A percentile compares a stretch with the other conserved stretches of the same genome.
phyloP scores from a whole-genome alignment of 2,329 filamentous ascomycete genomes.

The Fusarium chuoi region DNA sequence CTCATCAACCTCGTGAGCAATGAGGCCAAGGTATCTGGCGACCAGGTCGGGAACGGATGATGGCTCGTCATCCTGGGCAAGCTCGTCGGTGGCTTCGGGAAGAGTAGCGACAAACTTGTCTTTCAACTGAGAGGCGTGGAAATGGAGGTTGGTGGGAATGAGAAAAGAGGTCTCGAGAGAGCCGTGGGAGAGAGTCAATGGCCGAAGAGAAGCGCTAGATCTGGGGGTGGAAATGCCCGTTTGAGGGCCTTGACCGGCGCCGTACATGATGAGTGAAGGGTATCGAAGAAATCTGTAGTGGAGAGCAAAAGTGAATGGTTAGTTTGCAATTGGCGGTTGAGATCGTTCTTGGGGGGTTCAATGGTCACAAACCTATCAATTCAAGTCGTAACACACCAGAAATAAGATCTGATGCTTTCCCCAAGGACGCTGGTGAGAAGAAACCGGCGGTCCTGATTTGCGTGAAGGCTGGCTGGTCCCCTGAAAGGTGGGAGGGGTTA shows the following conservation, averaged over 20 bases:
- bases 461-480: conserved; percentile 45
- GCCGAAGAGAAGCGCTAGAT: conserved; percentile 90
- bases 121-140: conserved; percentile 93
- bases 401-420: conserved; percentile 40
- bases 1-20: conserved; percentile 89
- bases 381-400: conserved; percentile 43
- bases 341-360: not conserved
- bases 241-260: conserved; percentile 82
- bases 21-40: conserved; percentile 90
- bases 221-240: conserved; percentile 97
- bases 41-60: conserved; percentile 94
- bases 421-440: conserved; percentile 43
- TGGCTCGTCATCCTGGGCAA: conserved; percentile 98
- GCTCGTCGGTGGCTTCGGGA: conserved; percentile 92
- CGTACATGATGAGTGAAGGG: conserved; percentile 77
- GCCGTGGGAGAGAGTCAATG: conserved; percentile 90
- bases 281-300: conserved; percentile 53
- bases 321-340: conserved; percentile 15
- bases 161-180: conserved; percentile 96
- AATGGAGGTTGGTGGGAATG: conserved; percentile 94
- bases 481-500: conserved; percentile 41
- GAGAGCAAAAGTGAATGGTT: conserved; percentile 21
- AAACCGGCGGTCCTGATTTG: conserved; percentile 42
- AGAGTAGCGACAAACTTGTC: conserved; percentile 87
- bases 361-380: conserved; percentile 47